Percentiles rank a stretch among this genome's conserved stretches.
Evolutionary conservation across 257 asterid genomes (phyloP).

Genomic region (Pogostemon cablin): DNA sequence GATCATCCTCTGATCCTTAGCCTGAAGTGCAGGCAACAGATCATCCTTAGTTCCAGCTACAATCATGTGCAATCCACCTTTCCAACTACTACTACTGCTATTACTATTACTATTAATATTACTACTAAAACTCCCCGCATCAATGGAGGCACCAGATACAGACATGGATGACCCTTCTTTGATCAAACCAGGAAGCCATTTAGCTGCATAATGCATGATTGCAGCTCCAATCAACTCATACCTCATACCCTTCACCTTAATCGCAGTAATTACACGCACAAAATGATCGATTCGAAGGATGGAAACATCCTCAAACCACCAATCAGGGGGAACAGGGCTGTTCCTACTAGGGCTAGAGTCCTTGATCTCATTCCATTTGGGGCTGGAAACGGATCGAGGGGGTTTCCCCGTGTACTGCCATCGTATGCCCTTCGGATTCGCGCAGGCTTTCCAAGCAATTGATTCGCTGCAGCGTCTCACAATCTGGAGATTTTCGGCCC

Average conservation of each 20-base stretch:
- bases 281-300: conserved; percentile 87
- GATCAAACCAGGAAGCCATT: conserved; percentile 56
- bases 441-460: conserved; percentile 97
- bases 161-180: conserved; percentile 21
- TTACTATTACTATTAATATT: conserved; percentile 25
- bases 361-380: conserved; percentile 76
- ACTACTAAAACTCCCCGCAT: conserved; percentile 44
- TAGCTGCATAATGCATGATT: conserved; percentile 67
- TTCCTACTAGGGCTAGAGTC: conserved; percentile 73
- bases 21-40: conserved; percentile 38
- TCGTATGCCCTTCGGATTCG: conserved; percentile 90
- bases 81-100: conserved; percentile 53
- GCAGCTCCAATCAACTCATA: conserved; percentile 82
- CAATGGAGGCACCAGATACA: not conserved
- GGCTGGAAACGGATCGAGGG: conserved; percentile 65
- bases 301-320: conserved; percentile 98
- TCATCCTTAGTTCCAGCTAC: conserved; percentile 56
- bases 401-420: conserved; percentile 90
- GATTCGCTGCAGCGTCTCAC: conserved; percentile 94
- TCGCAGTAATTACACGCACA: conserved; percentile 82
- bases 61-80: conserved; percentile 83
- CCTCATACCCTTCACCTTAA: conserved; percentile 92
- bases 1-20: conserved; percentile 84
- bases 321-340: conserved; percentile 82
- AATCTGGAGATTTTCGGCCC: conserved; percentile 96